Percentiles rank a stretch among this genome's conserved stretches.
These are phyloP conservation scores for Rosa hybrid DNA, from an alignment of 331 rosid species.

Conservation along the genomic window DNA sequence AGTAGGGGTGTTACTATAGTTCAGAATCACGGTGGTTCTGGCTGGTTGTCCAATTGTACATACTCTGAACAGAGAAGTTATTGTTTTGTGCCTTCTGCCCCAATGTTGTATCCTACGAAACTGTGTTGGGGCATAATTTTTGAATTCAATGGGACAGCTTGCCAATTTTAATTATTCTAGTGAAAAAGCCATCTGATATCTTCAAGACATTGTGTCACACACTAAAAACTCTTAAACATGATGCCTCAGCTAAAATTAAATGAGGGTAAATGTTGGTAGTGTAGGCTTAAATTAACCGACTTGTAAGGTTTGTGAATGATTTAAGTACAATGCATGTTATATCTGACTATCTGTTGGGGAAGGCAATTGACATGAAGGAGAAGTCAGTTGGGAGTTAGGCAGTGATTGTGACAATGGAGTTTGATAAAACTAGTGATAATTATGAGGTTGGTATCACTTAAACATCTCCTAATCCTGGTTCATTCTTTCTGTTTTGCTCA, in stretches of 20 bases:
- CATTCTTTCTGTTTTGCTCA: slow-evolving; percentile 55
- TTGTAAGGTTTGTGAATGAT: slow-evolving; percentile 16
- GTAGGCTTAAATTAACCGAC: slow-evolving; percentile 11
- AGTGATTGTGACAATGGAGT: slow-evolving; percentile 15
- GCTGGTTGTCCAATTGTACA: slow-evolving; percentile 54
- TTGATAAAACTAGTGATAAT: slow-evolving; percentile 22
- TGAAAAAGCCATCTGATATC: slow-evolving; percentile 12
- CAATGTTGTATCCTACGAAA: slow-evolving; percentile 14
- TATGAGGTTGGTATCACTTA: slow-evolving; percentile 57
- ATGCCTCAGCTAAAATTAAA: slow-evolving; percentile 7
- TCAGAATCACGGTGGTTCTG: slow-evolving; percentile 22
- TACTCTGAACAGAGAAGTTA: slow-evolving; percentile 32
- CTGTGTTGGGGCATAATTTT: slow-evolving; percentile 29
- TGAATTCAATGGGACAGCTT: slow-evolving; percentile 16
- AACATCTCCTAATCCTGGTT: slow-evolving; percentile 52
- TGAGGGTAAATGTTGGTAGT: slow-evolving; percentile 17
- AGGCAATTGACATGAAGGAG: slow-evolving; percentile 57
- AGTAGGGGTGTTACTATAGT: slow-evolving; percentile 28
- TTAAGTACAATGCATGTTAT: slow-evolving; percentile 29
- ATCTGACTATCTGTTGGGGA: slow-evolving; percentile 44
- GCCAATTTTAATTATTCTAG: neutral
- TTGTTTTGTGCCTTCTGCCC: slow-evolving; percentile 22
- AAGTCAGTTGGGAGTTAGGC: slow-evolving; percentile 58
- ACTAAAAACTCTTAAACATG: neutral
- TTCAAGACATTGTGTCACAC: neutral